Evolutionary conservation across 176 grass and related monocot species (phyloP).

Genomic region (Raddia guianensis): DNA sequence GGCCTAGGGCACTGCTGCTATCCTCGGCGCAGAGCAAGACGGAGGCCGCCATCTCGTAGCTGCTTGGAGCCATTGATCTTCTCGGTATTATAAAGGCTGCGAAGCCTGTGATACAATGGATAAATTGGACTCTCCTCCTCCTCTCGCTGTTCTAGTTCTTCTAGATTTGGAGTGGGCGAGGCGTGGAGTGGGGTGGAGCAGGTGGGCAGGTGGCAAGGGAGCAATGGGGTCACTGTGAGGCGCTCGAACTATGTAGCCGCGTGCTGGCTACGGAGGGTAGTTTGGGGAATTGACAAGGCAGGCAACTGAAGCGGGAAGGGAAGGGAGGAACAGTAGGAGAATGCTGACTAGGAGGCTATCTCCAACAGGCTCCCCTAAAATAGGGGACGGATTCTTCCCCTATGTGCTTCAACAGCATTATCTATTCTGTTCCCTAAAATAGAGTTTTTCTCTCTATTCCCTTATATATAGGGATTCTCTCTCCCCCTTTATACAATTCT

Average conservation of each 20-base stretch:
- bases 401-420: too few species aligned
- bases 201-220: conserved; percentile 40
- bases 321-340: conserved; percentile 35
- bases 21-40: conserved; percentile 95
- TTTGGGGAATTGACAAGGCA: conserved; percentile 35
- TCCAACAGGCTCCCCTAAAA: too few species aligned
- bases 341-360: conserved; percentile 35
- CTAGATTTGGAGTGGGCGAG: not conserved
- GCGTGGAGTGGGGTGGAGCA: conserved; percentile 17
- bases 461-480: too few species aligned
- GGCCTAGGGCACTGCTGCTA: conserved; percentile 68
- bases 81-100: not conserved
- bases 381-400: too few species aligned
- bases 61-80: conserved; percentile 58
- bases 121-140: conserved; percentile 17
- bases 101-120: not conserved
- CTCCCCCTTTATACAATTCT: too few species aligned
- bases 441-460: too few species aligned
- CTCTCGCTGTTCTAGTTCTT: not conserved
- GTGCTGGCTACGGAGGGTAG: conserved; percentile 24
- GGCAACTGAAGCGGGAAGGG: conserved; percentile 38
- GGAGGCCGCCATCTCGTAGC: conserved; percentile 78
- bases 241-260: conserved; percentile 32
- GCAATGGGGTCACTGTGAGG: conserved; percentile 7
- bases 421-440: too few species aligned